Percentiles rank a stretch among this genome's conserved stretches.
Conservation (phyloP, 495 filamentous ascomycete species). For the Hypoxylon cercidicola region DNA sequence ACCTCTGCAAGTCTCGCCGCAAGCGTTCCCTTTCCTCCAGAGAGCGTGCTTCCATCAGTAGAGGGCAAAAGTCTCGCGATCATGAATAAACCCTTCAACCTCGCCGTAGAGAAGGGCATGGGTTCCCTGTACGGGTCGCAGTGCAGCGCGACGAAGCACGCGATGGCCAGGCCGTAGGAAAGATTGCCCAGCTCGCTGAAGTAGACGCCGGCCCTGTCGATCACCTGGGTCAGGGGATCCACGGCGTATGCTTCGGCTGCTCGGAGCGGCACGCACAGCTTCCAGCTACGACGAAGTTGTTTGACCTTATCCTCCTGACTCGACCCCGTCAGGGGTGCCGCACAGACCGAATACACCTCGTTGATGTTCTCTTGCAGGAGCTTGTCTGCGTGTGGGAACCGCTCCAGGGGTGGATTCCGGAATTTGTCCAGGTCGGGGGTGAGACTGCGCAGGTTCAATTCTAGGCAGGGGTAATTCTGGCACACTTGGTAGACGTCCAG, state of each 20-base stretch:
- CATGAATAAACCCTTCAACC: conserved; percentile 52
- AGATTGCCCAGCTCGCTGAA: conserved; percentile 41
- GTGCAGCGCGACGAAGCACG: conserved; percentile 50
- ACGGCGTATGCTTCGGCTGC: conserved; percentile 51
- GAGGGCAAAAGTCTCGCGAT: conserved; percentile 52
- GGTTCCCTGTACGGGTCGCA: conserved; percentile 50
- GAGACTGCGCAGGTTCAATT: conserved; percentile 51
- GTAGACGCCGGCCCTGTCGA: conserved; percentile 41
- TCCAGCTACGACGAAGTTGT: conserved; percentile 45
- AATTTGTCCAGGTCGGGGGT: conserved; percentile 43
- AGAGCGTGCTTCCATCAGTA: conserved; percentile 40
- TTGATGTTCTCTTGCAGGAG: conserved; percentile 19
- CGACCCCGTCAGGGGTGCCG: not conserved
- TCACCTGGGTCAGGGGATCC: conserved; percentile 49
- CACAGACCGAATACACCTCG: conserved; percentile 31
- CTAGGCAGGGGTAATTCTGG: conserved; percentile 45
- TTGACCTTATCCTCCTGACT: conserved; percentile 13
- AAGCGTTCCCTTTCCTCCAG: conserved; percentile 3
- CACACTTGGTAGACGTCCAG: conserved; percentile 58
- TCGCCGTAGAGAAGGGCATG: conserved; percentile 50
- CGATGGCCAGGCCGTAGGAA: conserved; percentile 48
- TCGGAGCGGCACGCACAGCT: conserved; percentile 49
- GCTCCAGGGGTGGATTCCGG: conserved; percentile 23
- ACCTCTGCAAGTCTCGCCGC: conserved; percentile 40
- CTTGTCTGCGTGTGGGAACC: conserved; percentile 7